A percentile compares a stretch with the other conserved stretches of the same genome.
phyloP scores from a whole-genome alignment of 1,284 basidiomycete genomes.

The Trichosporon sp. region DNA sequence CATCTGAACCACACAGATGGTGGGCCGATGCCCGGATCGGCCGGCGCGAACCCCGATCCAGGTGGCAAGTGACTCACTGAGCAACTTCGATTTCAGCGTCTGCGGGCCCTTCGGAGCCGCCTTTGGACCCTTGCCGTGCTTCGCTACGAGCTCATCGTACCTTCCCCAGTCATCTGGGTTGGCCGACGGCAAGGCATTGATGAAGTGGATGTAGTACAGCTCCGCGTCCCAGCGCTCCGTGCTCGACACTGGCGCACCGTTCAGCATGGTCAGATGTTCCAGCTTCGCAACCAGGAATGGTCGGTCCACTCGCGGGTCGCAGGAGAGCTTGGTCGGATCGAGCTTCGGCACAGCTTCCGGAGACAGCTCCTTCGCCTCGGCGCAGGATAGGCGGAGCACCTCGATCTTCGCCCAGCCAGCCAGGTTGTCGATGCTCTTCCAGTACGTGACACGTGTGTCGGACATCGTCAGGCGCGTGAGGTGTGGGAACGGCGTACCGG shows the following conservation, averaged over 20 bases:
- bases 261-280: slow-evolving; percentile 64
- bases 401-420: slow-evolving; percentile 44
- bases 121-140: slow-evolving; percentile 30
- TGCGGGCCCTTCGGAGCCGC: slow-evolving; percentile 4
- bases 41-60: background rate
- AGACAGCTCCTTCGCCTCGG: slow-evolving; percentile 16
- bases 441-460: slow-evolving; percentile 65
- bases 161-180: slow-evolving; percentile 36
- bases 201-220: slow-evolving; percentile 72
- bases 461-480: slow-evolving; percentile 59
- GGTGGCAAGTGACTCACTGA: slow-evolving; percentile 37
- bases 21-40: background rate
- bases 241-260: slow-evolving; percentile 59
- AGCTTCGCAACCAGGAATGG: slow-evolving; percentile 72
- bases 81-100: slow-evolving; percentile 41
- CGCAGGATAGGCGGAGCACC: slow-evolving; percentile 27
- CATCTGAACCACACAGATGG: too few species aligned
- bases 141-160: slow-evolving; percentile 37
- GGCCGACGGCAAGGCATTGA: slow-evolving; percentile 54
- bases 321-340: slow-evolving; percentile 28
- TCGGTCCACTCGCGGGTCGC: slow-evolving; percentile 49
- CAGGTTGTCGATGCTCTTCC: slow-evolving; percentile 72
- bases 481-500: slow-evolving; percentile 48
- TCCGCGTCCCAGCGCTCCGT: slow-evolving; percentile 84
- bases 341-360: slow-evolving; percentile 11